Evolutionary conservation across 805 yeast genomes (phyloP).

Genomic region (Torulaspora gathmanii): DNA sequence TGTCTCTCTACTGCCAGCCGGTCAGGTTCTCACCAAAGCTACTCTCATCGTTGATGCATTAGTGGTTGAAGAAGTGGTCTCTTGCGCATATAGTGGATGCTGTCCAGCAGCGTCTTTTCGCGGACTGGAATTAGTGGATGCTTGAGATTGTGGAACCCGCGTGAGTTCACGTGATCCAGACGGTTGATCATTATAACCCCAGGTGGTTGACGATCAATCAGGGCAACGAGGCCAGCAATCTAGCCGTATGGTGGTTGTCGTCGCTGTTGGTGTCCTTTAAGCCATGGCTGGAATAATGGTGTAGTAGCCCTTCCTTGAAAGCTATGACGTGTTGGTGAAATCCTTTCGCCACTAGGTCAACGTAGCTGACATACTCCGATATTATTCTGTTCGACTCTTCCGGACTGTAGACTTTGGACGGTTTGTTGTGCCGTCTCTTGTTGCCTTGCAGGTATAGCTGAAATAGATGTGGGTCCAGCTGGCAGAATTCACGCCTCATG

Average conservation of each 20-base stretch:
- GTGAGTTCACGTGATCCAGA: background rate
- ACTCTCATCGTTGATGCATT: background rate
- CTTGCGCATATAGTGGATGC: slow-evolving; percentile 4
- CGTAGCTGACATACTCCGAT: slow-evolving; percentile 15
- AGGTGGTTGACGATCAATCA: no score
- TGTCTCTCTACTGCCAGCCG: background rate
- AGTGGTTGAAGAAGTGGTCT: background rate
- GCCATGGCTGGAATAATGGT: slow-evolving; percentile 14
- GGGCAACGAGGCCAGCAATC: slow-evolving; percentile 1
- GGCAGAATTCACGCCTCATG: slow-evolving; percentile 21
- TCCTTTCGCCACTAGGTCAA: slow-evolving; percentile 11
- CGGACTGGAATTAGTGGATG: background rate
- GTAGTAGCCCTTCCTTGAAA: slow-evolving; percentile 21
- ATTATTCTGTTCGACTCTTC: slow-evolving; percentile 16
- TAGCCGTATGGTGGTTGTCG: slow-evolving; percentile 1
- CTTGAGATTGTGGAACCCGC: background rate
- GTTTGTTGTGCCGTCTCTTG: background rate
- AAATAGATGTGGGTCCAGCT: slow-evolving; percentile 18
- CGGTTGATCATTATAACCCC: background rate
- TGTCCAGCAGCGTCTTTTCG: slow-evolving; percentile 2
- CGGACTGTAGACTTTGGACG: slow-evolving; percentile 11
- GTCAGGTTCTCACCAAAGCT: background rate
- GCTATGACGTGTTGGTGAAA: slow-evolving; percentile 21
- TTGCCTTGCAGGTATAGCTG: slow-evolving; percentile 7
- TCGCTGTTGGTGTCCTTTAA: slow-evolving; percentile 3